A percentile compares a stretch with the other conserved stretches of the same genome.
Conservation (phyloP, 495 filamentous ascomycete genomes). For the Schizothecium vesticola region DNA sequence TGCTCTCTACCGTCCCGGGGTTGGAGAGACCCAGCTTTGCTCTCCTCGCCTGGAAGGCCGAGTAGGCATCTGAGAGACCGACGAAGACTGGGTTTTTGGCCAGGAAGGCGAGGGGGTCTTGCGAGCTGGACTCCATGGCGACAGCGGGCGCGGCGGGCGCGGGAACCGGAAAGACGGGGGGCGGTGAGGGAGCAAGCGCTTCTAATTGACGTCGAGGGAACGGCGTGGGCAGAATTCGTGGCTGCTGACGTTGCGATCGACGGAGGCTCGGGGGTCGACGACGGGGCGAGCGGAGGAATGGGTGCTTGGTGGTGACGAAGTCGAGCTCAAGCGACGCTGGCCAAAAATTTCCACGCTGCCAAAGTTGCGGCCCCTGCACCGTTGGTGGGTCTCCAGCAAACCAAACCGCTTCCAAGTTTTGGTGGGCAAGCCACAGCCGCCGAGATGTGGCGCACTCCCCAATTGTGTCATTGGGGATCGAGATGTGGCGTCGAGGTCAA, state of each 20-base stretch:
- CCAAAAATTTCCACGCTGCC: conserved; percentile 6
- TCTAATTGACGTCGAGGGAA: not conserved
- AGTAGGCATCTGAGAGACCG: conserved; percentile 70
- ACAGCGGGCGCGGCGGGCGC: conserved; percentile 20
- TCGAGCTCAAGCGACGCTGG: not conserved
- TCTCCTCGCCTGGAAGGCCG: conserved; percentile 76
- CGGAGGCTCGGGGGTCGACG: conserved; percentile 8
- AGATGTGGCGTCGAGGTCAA: not conserved
- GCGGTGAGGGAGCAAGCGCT: not conserved
- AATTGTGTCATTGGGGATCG: not conserved
- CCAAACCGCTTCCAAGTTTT: not conserved
- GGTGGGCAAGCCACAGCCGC: not conserved
- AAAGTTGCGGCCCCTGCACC: conserved; percentile 13
- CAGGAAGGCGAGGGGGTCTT: conserved; percentile 60
- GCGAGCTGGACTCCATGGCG: conserved; percentile 40
- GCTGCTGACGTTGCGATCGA: conserved; percentile 4
- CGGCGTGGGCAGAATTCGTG: not conserved
- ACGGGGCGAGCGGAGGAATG: not conserved
- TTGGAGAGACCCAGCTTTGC: conserved; percentile 82
- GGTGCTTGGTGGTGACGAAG: not conserved
- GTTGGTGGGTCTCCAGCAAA: not conserved
- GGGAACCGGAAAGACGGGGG: conserved; percentile 14
- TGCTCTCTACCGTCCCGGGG: conserved; percentile 86
- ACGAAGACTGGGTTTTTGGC: conserved; percentile 65
- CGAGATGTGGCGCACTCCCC: not conserved